phyloP scores from a whole-genome alignment of 2,329 filamentous ascomycete species.

The Penicillium crustosum region DNA sequence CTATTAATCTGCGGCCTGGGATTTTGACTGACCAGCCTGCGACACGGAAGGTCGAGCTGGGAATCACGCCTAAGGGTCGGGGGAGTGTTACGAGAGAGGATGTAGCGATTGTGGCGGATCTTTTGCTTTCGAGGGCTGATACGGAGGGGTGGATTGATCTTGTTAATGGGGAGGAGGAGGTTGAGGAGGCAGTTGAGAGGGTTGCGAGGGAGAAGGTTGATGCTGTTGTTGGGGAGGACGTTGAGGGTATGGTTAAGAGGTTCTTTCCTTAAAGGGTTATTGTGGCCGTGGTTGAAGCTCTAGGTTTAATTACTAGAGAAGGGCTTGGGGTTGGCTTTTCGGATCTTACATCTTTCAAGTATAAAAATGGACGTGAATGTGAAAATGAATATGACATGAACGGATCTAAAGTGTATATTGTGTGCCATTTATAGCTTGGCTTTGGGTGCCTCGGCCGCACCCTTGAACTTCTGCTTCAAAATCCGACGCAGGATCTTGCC shows the following conservation, averaged over 20 bases:
- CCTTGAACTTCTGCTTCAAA: constrained; percentile 47
- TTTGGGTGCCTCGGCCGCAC: constrained; percentile 35
- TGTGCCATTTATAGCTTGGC: constrained; percentile 41
- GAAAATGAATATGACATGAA: background rate
- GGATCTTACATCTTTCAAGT: background rate
- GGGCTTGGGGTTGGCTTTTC: background rate
- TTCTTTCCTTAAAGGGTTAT: constrained; percentile 27
- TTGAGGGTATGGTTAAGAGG: constrained; percentile 45
- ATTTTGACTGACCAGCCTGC: constrained; percentile 49
- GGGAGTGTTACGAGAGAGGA: constrained; percentile 51
- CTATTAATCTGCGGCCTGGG: constrained; percentile 55
- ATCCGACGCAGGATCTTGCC: constrained; percentile 51
- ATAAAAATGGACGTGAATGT: background rate
- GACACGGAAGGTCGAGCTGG: constrained; percentile 50
- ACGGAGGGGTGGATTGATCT: constrained; percentile 56
- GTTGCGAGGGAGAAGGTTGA: constrained; percentile 48
- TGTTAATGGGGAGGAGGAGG: constrained; percentile 50
- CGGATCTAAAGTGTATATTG: background rate
- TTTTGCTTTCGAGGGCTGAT: constrained; percentile 50
- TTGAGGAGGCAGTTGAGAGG: constrained; percentile 49
- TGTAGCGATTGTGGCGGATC: constrained; percentile 53
- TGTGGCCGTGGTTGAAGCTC: background rate
- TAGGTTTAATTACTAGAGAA: background rate
- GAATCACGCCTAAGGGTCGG: constrained; percentile 45
- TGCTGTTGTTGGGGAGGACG: constrained; percentile 52